phyloP scores from a whole-genome alignment of 352 stramenopile genomes.

The Pythium pyrilobum region DNA sequence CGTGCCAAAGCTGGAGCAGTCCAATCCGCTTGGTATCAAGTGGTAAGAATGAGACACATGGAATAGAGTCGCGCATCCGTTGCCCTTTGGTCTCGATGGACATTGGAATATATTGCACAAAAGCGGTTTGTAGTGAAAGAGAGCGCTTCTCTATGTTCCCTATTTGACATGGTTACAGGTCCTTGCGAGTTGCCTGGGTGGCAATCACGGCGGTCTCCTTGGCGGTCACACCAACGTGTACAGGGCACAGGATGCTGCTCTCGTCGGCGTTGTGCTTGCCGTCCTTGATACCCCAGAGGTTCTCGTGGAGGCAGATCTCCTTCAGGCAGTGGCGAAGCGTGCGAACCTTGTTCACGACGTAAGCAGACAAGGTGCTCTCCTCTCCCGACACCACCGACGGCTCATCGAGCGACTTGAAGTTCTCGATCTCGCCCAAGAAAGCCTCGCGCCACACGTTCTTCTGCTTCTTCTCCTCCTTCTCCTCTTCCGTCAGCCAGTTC shows the following conservation, averaged over 20 bases:
- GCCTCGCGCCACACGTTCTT: conserved; percentile 56
- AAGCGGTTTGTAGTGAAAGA: conserved; percentile 4
- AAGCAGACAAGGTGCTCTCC: conserved; percentile 54
- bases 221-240: conserved; percentile 61
- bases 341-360: conserved; percentile 60
- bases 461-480: conserved; percentile 52
- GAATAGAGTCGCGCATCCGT: too few species aligned
- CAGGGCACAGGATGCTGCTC: conserved; percentile 71
- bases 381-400: conserved; percentile 26
- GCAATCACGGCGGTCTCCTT: conserved; percentile 67
- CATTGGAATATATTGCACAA: conserved; percentile 16
- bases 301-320: conserved; percentile 82
- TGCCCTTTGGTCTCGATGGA: too few species aligned
- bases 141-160: conserved; percentile 16
- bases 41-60: conserved; percentile 34
- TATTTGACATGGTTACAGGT: conserved; percentile 8
- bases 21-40: conserved; percentile 84
- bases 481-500: conserved; percentile 79
- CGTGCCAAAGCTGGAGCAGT: conserved; percentile 80
- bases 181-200: conserved; percentile 38
- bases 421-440: conserved; percentile 67
- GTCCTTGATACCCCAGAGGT: conserved; percentile 75
- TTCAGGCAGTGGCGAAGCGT: conserved; percentile 61
- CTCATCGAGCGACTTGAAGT: conserved; percentile 43
- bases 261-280: conserved; percentile 64